Evolutionary conservation across 805 yeast genomes (phyloP).

Genomic region (Ogataea thermomethanolica): DNA sequence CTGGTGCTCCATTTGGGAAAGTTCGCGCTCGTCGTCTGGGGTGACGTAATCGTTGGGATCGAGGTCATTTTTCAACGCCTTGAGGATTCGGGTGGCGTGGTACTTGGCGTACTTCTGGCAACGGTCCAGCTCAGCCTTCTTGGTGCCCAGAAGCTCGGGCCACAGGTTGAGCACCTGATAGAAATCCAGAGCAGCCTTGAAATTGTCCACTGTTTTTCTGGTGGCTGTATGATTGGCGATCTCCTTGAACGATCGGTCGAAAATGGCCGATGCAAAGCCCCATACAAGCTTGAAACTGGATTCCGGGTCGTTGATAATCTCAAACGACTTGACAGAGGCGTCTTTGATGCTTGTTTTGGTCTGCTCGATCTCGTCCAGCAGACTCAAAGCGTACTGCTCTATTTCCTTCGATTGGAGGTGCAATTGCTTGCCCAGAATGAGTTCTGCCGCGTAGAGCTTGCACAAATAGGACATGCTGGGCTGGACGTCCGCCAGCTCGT

Average conservation of each 20-base stretch:
- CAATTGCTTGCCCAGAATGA: conserved; percentile 55
- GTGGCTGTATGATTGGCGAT: conserved; percentile 41
- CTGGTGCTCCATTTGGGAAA: conserved; percentile 5
- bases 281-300: conserved; percentile 54
- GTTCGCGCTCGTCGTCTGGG: conserved; percentile 34
- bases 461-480: conserved; percentile 75
- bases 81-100: conserved; percentile 57
- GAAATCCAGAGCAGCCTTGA: conserved; percentile 55
- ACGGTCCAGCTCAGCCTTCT: conserved; percentile 24
- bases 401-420: conserved; percentile 56
- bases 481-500: conserved; percentile 53
- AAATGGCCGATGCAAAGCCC: conserved; percentile 56
- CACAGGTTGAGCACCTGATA: conserved; percentile 47
- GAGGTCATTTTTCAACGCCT: conserved; percentile 43
- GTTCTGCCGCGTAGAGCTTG: conserved; percentile 67
- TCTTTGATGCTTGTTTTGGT: conserved; percentile 40
- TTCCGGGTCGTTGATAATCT: conserved; percentile 56
- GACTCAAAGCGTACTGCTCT: conserved; percentile 53
- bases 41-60: conserved; percentile 57
- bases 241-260: conserved; percentile 50
- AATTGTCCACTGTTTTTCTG: conserved; percentile 46
- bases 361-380: conserved; percentile 70
- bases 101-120: conserved; percentile 60
- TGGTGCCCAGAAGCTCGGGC: conserved; percentile 27
- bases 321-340: conserved; percentile 38